Evolutionary conservation across 345 rosid genomes (phyloP), one percentile per base, ranked within the genome.

Genomic region (Euphorbia tirucalli): DNA sequence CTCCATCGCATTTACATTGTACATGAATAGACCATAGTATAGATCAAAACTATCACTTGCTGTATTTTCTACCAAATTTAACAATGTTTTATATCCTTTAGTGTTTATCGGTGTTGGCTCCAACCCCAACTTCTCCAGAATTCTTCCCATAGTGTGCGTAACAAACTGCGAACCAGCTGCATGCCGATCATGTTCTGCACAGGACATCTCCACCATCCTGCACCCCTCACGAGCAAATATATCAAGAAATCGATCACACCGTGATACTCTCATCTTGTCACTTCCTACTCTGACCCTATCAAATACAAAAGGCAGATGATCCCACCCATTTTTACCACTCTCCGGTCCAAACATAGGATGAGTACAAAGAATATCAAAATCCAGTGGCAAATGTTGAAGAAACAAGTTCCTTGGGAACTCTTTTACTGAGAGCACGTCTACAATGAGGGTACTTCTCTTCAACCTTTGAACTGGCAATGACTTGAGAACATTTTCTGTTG

Each of bases 331-430:
- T 78, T 82, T 90, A 65, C 93, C 96, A 63, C 95, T 93, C 78
- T 89, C 95, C 0, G 92, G 98, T 39, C 95, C 96, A 70, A 90
- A 91, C 98, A 89, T 91, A 11, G 98, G 95, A 64, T 89, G 95
- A 0, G 96, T 81, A 75, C 98, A 93, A 49, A 91, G 82, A 77
- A 89, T 80, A 79, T 91, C 93, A 55, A 90, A 90, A 55, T 83
- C 84, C 21, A 75, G 71, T 25, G 93, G 90, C 76, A 86, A 77
- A 71, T 71, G 49, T 65, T 79, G 85, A 66, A 90, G 79, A 74
- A 90, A 85, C 66, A 85, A 67, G 57, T 72, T 83, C 82, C 76
- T 85, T 2, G 98, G 93, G 68, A 90, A 87, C 84, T 89, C 91
- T 74, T 93, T 90, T 27, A 93, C 98, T 3, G 98, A 93, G 16